These are phyloP conservation scores for Sarocladiaceae sp. DNA, from an alignment of 2,329 filamentous ascomycete species.

Conservation along the genomic window DNA sequence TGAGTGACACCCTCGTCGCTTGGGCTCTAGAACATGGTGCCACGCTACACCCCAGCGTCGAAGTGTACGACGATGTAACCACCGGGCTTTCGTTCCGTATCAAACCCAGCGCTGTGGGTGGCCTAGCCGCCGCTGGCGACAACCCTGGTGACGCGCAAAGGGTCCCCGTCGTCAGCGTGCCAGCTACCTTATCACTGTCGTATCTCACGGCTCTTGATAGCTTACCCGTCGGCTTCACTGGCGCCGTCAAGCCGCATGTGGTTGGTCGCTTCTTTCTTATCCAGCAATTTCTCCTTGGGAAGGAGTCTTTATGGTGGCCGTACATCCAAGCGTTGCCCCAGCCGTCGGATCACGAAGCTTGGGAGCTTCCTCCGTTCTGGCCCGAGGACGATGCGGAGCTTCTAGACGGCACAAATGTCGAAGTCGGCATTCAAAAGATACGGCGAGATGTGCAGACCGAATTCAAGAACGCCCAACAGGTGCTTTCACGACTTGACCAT, in stretches of 20 bases:
- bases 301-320: slow-evolving; percentile 58
- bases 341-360: slow-evolving; percentile 41
- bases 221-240: slow-evolving; percentile 46
- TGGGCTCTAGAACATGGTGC: slow-evolving; percentile 45
- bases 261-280: slow-evolving; percentile 62
- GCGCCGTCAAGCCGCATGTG: slow-evolving; percentile 48
- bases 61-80: slow-evolving; percentile 43
- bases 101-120: slow-evolving; percentile 19
- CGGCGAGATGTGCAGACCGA: slow-evolving; percentile 38
- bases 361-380: slow-evolving; percentile 60
- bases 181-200: slow-evolving; percentile 48
- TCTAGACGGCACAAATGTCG: slow-evolving; percentile 48
- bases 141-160: slow-evolving; percentile 13
- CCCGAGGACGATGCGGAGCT: slow-evolving; percentile 51
- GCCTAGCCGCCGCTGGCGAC: neutral
- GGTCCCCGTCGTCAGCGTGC: slow-evolving; percentile 45
- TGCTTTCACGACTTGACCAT: slow-evolving; percentile 21
- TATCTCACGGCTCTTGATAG: slow-evolving; percentile 45
- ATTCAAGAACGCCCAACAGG: slow-evolving; percentile 33
- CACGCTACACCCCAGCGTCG: slow-evolving; percentile 41
- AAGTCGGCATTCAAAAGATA: slow-evolving; percentile 43
- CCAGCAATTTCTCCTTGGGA: slow-evolving; percentile 55
- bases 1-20: slow-evolving; percentile 29
- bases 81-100: slow-evolving; percentile 52
- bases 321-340: slow-evolving; percentile 63